Conservation (phyloP, 306 rosid species). For the Casuarina equisetifolia region DNA sequence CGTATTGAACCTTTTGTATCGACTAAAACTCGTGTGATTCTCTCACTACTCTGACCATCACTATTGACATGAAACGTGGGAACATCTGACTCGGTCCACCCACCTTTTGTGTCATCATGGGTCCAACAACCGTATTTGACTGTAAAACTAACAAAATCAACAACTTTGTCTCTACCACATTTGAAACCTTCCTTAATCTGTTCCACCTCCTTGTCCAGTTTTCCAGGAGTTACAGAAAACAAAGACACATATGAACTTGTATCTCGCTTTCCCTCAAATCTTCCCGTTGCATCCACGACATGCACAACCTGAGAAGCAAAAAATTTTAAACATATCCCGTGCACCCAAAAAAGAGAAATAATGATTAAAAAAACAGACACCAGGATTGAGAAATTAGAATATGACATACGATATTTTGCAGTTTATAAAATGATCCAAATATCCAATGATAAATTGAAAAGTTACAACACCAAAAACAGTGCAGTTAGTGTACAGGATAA, state of each 20-base stretch:
- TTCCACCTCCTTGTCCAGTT: slow-evolving; percentile 73
- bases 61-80: slow-evolving; percentile 48
- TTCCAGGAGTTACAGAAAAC: slow-evolving; percentile 87
- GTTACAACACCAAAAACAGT: not conserved
- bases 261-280: slow-evolving; percentile 41
- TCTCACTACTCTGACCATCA: slow-evolving; percentile 44
- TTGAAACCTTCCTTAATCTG: slow-evolving; percentile 69
- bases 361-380: not conserved
- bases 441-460: not conserved
- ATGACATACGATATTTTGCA: not conserved
- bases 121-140: slow-evolving; percentile 80
- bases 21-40: slow-evolving; percentile 57
- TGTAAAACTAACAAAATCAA: slow-evolving; percentile 81
- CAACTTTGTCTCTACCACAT: slow-evolving; percentile 65
- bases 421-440: not conserved
- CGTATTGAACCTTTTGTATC: slow-evolving; percentile 80
- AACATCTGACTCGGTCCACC: slow-evolving; percentile 76
- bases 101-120: slow-evolving; percentile 45
- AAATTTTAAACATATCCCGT: not conserved
- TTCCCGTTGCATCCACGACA: slow-evolving; percentile 70
- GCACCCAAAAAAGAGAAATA: not conserved
- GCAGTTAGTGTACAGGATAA: no score
- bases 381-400: not conserved
- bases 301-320: slow-evolving; percentile 77
- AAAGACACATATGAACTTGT: slow-evolving; percentile 67